Conservation (phyloP, 2,329 filamentous ascomycete genomes). For the Leptographium procerum region DNA sequence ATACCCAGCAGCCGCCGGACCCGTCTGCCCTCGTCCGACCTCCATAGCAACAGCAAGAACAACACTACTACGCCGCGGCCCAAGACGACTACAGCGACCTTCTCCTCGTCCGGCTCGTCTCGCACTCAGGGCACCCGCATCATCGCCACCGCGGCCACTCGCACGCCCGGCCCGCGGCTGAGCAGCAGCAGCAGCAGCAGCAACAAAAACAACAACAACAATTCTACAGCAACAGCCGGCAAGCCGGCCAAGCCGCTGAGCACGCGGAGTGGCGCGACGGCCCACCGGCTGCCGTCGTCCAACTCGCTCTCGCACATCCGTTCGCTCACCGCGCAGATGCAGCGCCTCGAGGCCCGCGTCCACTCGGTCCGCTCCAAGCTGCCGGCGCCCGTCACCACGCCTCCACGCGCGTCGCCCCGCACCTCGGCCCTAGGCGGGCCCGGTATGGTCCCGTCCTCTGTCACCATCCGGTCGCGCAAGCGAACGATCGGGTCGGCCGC, state of each 20-base stretch:
- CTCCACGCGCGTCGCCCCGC: conserved; percentile 71
- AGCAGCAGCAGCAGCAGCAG: conserved; percentile 14
- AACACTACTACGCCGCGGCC: conserved; percentile 43
- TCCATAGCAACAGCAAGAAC: too few relatives aligned
- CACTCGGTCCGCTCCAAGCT: conserved; percentile 86
- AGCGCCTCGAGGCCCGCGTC: conserved; percentile 86
- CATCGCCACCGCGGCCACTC: conserved; percentile 36
- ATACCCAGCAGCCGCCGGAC: conserved; percentile 32
- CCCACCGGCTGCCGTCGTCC: conserved; percentile 42
- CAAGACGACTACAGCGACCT: conserved; percentile 24
- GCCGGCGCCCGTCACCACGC: conserved; percentile 66
- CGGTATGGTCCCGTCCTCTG: conserved; percentile 38
- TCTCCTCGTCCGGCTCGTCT: conserved; percentile 20
- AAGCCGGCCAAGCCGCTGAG: conserved; percentile 20
- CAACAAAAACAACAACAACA: too few relatives aligned
- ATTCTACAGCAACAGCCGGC: not conserved
- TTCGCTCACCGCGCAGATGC: conserved; percentile 90
- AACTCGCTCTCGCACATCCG: conserved; percentile 86
- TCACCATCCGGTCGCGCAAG: conserved; percentile 59
- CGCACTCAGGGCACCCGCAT: conserved; percentile 22
- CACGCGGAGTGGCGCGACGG: conserved; percentile 29
- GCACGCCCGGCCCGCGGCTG: conserved; percentile 28
- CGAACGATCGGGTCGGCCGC: conserved; percentile 48
- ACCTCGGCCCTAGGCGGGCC: conserved; percentile 26
- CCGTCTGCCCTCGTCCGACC: conserved; percentile 42